Base-by-base conservation (phyloP, 768 basidiomycete genomes). In the Boletus vermiculosoides region DNA sequence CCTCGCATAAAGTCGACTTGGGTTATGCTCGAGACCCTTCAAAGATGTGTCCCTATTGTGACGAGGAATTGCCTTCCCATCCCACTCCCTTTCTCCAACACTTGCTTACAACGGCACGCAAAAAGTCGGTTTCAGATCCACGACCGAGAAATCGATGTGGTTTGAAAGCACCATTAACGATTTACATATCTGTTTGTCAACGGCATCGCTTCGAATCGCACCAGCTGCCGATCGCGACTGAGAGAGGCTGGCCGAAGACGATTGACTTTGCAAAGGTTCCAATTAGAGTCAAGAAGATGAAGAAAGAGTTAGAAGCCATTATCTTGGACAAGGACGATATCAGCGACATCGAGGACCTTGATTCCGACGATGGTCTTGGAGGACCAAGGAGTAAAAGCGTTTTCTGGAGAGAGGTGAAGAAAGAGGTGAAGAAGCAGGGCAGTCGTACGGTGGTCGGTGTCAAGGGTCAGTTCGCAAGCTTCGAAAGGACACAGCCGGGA, bases 401-500 rank as follows among this genome's bases (percentile, higher is more conserved):
- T 2, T 92, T 92, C 66, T 94, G 89, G 89, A 74, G 66, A 41
- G 87, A 90, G 34, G 71, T 86, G 9, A 77, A 84, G 69, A 76
- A 77, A 48, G 85, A 86, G 56, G 76, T 92, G 46, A 82, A 81
- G 68, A 71, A 74, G 60, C 84, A 85, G 55, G 92, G 91, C 0
- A 79, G 83, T 30, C 81, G 85, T 47, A 82, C 82, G 13, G 83
- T 83, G 18, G 78, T 80, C 1, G 86, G 90, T 41, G 81, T 90
- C 48, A 81, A 79, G 45, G 89, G 83, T 2, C 92, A 94, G 64
- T 92, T 87, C 63, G 79, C 82, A 18, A 89, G 76, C 61, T 95
- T 95, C 63, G 83, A 91, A 62, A 88, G 85, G 73, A 83, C 84
- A 5, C 89, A 92, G 64, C 92, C 93, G 28, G 93, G 94, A 74